Percentiles rank a stretch among this genome's conserved stretches.
phyloP scores from a whole-genome alignment of 2,329 filamentous ascomycete genomes.

The Pseudogymnoascus sp. region DNA sequence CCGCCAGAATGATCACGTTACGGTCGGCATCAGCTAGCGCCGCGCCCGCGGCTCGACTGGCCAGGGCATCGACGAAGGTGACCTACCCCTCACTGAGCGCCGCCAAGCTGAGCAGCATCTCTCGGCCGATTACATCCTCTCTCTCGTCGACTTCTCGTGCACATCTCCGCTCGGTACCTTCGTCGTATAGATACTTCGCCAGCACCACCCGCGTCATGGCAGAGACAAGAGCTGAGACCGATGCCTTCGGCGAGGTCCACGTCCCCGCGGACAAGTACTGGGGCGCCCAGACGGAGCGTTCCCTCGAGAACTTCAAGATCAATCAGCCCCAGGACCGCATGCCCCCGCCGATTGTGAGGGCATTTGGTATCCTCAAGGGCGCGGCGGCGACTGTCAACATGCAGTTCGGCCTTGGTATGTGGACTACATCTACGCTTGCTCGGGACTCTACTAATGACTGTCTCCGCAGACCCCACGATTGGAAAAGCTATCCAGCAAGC shows the following conservation, averaged over 20 bases:
- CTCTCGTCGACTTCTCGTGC: slow-evolving; percentile 12
- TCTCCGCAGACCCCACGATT: slow-evolving; percentile 65
- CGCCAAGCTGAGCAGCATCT: neutral
- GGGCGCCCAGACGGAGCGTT: slow-evolving; percentile 95
- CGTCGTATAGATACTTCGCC: slow-evolving; percentile 23
- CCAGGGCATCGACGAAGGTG: slow-evolving; percentile 17
- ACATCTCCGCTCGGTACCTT: slow-evolving; percentile 16
- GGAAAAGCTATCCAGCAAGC: slow-evolving; percentile 92
- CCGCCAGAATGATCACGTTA: slow-evolving; percentile 9
- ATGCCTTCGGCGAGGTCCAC: slow-evolving; percentile 96
- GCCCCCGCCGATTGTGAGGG: slow-evolving; percentile 84
- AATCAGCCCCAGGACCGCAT: slow-evolving; percentile 99
- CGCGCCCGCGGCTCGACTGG: slow-evolving; percentile 15
- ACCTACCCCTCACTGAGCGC: neutral
- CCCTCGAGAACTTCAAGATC: slow-evolving; percentile 96
- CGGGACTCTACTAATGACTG: neutral
- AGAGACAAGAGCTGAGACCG: slow-evolving; percentile 74
- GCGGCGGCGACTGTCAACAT: slow-evolving; percentile 95
- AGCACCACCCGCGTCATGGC: slow-evolving; percentile 29
- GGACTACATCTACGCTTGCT: slow-evolving; percentile 11
- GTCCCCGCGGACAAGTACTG: slow-evolving; percentile 92
- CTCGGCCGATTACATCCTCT: slow-evolving; percentile 5
- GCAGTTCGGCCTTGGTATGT: slow-evolving; percentile 75
- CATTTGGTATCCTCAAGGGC: slow-evolving; percentile 95
- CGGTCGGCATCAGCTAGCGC: slow-evolving; percentile 21